Evolutionary conservation across 169 alveolate species (phyloP).

Genomic region (Cryptosporidium bovis): DNA sequence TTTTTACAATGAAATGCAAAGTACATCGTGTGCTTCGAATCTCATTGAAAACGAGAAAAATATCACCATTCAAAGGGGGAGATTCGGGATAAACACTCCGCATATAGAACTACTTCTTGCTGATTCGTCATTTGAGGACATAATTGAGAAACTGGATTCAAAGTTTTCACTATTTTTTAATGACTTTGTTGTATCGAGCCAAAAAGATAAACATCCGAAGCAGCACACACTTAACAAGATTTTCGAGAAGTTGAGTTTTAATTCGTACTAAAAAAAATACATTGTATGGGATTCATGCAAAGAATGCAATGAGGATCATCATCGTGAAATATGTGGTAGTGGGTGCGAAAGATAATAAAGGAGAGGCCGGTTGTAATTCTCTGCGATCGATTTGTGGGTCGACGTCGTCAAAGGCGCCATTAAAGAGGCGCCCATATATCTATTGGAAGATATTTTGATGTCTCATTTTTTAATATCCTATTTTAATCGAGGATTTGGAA

Average conservation of each 20-base stretch:
- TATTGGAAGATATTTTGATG: no score
- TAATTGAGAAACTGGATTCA: constrained; percentile 36
- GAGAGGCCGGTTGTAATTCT: no score
- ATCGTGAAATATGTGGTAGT: background rate
- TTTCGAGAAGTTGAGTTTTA: no score
- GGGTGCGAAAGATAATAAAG: no score
- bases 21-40: background rate
- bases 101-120: background rate
- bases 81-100: background rate
- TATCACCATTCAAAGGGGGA: background rate
- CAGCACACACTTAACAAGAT: background rate
- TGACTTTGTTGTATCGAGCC: background rate
- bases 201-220: background rate
- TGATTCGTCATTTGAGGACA: constrained; percentile 19
- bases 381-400: no score
- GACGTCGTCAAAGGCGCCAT: no score
- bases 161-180: constrained; percentile 10
- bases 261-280: no score
- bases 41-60: background rate
- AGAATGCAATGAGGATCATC: background rate
- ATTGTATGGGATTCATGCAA: background rate
- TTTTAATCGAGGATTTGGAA: no score
- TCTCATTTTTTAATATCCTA: no score
- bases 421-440: no score
- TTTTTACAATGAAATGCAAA: background rate